Base-by-base conservation (phyloP, 345 rosid species). In the Aquilaria malaccensis region DNA sequence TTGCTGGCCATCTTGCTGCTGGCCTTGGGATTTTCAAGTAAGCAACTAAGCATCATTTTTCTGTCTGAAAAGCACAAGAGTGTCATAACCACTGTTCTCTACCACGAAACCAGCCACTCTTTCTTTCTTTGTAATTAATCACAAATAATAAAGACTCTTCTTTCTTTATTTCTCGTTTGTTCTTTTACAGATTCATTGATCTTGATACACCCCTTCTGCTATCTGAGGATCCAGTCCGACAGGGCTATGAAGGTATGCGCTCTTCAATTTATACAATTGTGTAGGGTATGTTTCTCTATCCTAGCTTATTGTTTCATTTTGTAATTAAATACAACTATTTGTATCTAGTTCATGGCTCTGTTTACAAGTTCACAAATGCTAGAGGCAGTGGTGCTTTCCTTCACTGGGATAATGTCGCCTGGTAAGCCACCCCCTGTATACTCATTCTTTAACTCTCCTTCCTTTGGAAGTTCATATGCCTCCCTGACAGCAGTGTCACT, bases 1-100 rank as follows among this genome's bases (percentile, higher is more conserved):
- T 93, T 73, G 89, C 96, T 2, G 92, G 95, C 50, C 96, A 89
- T 73, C 89, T 93, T 65, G 87, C 98, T 62, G 97, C 97, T 46
- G 97, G 99, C 54, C 63, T 84, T 56, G 96, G 97, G 2, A 83
- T 84, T 77, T 94, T 94, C 81, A 86, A 79, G 97, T 84, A 71
- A 77, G 78, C 55, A 50, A 61, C 11, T 31, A 6, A 3, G 31
- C 43, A 37, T 37, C 43, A 37, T 5, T 37, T 37, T 37, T 37
- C 7, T 37, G 43, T 37, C 43, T 37, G 43, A 37, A 22, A 37
- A 37, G 43, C 43, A 37, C 43, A 37, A 37, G 7, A 37, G 7
- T 9, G 7, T 4, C 43, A 9, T 37, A 37, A 3, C 5, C 43
- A 37, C 43, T 4, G 7, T 2, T 37, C 43, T 37, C 5, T 37